Conservation (phyloP, 805 yeast species). For the Starmerella apicola region DNA sequence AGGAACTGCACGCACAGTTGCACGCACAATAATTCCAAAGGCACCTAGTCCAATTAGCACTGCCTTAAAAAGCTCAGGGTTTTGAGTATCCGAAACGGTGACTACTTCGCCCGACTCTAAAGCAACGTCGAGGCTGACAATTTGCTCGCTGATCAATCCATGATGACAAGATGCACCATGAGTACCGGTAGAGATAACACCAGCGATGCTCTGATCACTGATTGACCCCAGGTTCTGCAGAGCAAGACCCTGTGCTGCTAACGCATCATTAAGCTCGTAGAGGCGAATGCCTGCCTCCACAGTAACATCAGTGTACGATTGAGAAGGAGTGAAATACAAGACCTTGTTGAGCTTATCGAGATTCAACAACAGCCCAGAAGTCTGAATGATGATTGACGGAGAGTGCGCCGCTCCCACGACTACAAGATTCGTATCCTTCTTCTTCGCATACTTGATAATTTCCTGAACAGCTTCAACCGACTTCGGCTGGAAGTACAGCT, state of each 20-base stretch:
- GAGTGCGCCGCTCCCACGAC: conserved; percentile 92
- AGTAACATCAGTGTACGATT: conserved; percentile 63
- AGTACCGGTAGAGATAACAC: conserved; percentile 92
- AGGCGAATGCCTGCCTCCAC: conserved; percentile 90
- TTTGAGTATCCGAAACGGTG: conserved; percentile 51
- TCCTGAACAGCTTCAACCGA: conserved; percentile 53
- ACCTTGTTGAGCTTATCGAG: conserved; percentile 63
- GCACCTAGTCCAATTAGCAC: conserved; percentile 80
- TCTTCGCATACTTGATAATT: conserved; percentile 55
- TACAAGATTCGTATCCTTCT: conserved; percentile 51
- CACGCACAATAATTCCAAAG: conserved; percentile 77
- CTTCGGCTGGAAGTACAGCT: conserved; percentile 65
- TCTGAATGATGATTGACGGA: conserved; percentile 83
- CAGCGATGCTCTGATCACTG: conserved; percentile 86
- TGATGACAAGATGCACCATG: conserved; percentile 93
- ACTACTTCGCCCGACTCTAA: conserved; percentile 65
- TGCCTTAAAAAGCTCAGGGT: conserved; percentile 60
- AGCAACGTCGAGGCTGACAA: conserved; percentile 63
- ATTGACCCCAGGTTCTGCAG: conserved; percentile 89
- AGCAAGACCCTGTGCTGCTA: conserved; percentile 56
- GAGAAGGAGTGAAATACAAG: conserved; percentile 34
- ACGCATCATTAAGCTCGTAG: conserved; percentile 54
- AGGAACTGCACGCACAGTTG: conserved; percentile 76
- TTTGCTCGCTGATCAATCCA: conserved; percentile 78
- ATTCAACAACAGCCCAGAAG: conserved; percentile 76